A percentile compares a stretch with the other conserved stretches of the same genome.
These are phyloP conservation scores for Phytophthora palmivora DNA, from an alignment of 352 stramenopile genomes.

Conservation along the genomic window DNA sequence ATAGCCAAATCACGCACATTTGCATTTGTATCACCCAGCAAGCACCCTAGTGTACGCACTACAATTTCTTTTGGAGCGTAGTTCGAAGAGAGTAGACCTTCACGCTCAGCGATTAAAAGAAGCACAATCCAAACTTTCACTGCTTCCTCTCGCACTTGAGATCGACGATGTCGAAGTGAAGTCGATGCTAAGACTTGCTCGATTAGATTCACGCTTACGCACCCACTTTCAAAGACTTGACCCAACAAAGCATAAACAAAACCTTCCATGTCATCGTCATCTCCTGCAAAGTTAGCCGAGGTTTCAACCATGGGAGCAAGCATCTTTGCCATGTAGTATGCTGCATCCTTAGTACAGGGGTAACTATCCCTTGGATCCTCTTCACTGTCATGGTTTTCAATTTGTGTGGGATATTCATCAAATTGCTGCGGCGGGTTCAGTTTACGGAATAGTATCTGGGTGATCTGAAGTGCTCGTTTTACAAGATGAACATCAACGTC, in stretches of 20 bases:
- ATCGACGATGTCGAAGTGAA: constrained; percentile 53
- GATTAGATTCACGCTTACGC: constrained; percentile 25
- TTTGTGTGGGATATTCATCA: constrained; percentile 4
- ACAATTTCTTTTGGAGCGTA: constrained; percentile 28
- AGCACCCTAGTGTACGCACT: constrained; percentile 50
- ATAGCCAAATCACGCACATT: constrained; percentile 54
- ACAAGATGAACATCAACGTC: constrained; percentile 74
- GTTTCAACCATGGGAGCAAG: constrained; percentile 61
- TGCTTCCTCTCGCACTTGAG: constrained; percentile 71
- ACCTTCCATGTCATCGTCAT: constrained; percentile 58
- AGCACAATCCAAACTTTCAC: constrained; percentile 65
- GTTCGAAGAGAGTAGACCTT: constrained; percentile 24
- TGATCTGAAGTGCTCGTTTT: constrained; percentile 72
- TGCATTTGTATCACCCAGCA: constrained; percentile 56
- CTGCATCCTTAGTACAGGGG: constrained; percentile 5
- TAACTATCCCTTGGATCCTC: not conserved
- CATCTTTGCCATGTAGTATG: constrained; percentile 52
- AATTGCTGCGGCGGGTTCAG: constrained; percentile 26
- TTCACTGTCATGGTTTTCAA: constrained; percentile 1
- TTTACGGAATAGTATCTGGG: constrained; percentile 59
- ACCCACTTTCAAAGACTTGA: constrained; percentile 43
- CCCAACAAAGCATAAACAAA: constrained; percentile 42
- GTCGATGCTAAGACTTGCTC: constrained; percentile 38
- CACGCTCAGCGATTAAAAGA: constrained; percentile 40
- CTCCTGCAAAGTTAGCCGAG: constrained; percentile 55